Base-by-base conservation (phyloP, 768 basidiomycete genomes). In the Exsudoporus frostii region DNA sequence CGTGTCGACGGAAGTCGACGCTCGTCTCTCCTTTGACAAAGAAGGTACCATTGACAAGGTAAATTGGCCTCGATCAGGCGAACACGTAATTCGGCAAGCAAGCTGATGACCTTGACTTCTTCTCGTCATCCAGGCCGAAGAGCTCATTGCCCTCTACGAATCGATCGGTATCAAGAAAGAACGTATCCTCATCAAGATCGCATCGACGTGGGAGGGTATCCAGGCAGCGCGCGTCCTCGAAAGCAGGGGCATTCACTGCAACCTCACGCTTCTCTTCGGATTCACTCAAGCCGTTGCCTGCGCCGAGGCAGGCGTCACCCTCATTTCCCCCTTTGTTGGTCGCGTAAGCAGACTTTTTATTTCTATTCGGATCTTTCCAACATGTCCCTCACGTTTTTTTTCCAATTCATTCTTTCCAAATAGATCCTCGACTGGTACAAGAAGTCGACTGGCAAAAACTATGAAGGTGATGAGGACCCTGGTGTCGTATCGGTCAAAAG, bases 401-500 rank as follows among this genome's bases (percentile, higher is more conserved):
- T 37, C 17, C 54, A 45, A 47, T 60, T 57, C 39, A 52, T 53
- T 59, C 10, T 48, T 48, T 22, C 41, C 22, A 38, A 51, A 37
- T 61, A 92, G 90, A 99, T 98, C 70, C 90, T 99, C 60, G 97
- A 99, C 76, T 99, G 94, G 94, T 84, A 99, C 87, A 99, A 99
- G 85, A 92, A 92, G 75, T 62, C 73, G 62, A 84, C 89, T 53
- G 92, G 92, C 44, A 87, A 89, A 78, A 80, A 77, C 67, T 98
- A 94, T 79, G 83, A 85, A 61, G 93, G 92, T 46, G 92, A 91
- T 59, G 83, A 86, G 42, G 96, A 98, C 78, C 96, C 96, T 11
- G 96, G 97, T 78, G 97, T 99, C 64, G 73, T 85, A 72, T 94
- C 91, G 38, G 97, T 99, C 57, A 88, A 91, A 79, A 89, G 82